Conservation (phyloP, 1,284 basidiomycete species). For the Trametes versicolor region DNA sequence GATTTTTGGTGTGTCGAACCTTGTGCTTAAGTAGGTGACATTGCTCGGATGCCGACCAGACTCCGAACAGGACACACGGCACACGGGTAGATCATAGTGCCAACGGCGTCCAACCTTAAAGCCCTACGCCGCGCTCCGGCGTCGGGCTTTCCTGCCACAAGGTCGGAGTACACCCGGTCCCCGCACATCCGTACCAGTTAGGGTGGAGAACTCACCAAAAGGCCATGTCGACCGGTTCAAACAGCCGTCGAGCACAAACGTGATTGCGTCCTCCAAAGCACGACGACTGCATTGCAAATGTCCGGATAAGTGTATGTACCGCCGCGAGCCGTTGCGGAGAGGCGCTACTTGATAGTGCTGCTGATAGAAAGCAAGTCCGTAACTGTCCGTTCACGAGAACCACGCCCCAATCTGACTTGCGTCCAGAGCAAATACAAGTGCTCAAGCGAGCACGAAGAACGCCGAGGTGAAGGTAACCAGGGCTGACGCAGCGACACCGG, state of each 20-base stretch:
- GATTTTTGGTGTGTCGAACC: no score
- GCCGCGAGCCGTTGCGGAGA: not conserved
- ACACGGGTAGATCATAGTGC: no score
- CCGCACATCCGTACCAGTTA: no score
- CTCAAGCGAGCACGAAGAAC: constrained; percentile 49
- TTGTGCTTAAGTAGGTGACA: no score
- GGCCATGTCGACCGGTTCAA: no score
- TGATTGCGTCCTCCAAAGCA: not conserved
- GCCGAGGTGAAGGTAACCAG: constrained; percentile 46
- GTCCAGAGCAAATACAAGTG: not conserved
- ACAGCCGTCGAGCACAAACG: not conserved
- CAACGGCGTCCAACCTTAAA: no score
- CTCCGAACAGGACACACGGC: no score
- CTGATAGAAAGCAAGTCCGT: constrained; percentile 1
- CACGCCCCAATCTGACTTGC: not conserved
- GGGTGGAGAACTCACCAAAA: no score
- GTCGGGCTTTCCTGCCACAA: not conserved
- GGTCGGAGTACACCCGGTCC: no score
- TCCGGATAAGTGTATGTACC: constrained; percentile 5
- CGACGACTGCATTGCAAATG: constrained; percentile 7
- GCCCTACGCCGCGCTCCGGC: not conserved
- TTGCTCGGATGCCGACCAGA: no score
- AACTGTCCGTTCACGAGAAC: not conserved
- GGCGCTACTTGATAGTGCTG: not conserved
- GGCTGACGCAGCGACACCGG: constrained; percentile 37